Base-by-base conservation (phyloP, 177 flowering plant species). In the Vitis hybrid region DNA sequence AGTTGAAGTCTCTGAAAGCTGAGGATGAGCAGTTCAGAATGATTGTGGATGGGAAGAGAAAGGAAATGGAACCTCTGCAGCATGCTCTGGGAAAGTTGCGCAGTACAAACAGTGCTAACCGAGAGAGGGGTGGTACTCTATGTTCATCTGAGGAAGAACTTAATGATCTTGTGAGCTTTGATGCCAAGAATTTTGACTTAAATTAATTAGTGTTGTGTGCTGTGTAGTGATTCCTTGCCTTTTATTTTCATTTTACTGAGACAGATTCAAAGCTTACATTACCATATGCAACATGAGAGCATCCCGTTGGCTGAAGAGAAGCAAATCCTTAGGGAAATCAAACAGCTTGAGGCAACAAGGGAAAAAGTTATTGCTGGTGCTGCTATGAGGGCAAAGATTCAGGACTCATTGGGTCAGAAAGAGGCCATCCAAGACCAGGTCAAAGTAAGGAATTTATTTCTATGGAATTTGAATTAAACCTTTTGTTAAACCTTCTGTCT, bases 81-180 rank as follows among this genome's bases (percentile, higher is more conserved):
- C 84, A 90, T 67, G 97, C 92, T 67, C 73, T 95, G 31, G 95
- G 91, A n/a, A 82, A 87, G 83, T 77, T 93, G 71, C 97, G 93
- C 29, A 76, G 61, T 71, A 55, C 89, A 45, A 78, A 76, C 72
- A 69, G 48, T 76, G 75, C 72, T 57, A 82, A 80, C 50, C 80
- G 91, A 60, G 90, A 84, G 59, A 83, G 68, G 55, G 86, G 91
- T 72, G 76, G 73, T 67, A 83, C 77, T 54, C 45, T 96, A 65
- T 96, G 95, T 72, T 88, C 95, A 56, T 89, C 97, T 39, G 98
- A 90, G 82, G 90, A 84, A 83, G 98, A 93, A 80, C 91, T 96
- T 31, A 84, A 96, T 83, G 82, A 74, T 49, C 54, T 81, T 70
- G 99, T 95, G 86, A 83, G 93, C 63, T 66, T 22, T 26, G 9